Evolutionary conservation across 164 flowering plant species (phyloP), one percentile per base, ranked within the genome.

Genomic region (Litsea cubeba): DNA sequence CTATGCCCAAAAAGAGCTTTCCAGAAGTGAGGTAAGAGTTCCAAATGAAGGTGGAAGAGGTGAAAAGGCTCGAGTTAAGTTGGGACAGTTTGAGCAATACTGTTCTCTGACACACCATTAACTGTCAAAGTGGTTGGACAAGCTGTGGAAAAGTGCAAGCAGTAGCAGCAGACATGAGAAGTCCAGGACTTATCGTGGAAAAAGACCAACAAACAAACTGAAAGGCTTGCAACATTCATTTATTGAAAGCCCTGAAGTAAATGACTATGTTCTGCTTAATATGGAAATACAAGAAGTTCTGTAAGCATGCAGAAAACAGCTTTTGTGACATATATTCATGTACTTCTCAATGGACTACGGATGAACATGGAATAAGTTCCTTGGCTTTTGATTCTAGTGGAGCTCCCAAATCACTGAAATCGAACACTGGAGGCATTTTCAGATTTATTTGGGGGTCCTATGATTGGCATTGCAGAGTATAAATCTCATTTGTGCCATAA

Each of bases 121-220:
- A 98, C 82, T 95, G 99, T 80, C 87, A 84, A 83, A 89, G 91
- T 84, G 98, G 93, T 78, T 85, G 99, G 81, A 96, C 88, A 66
- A 92, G 88, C 78, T 93, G 99, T 84, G 98, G 98, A 35, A 89
- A 81, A 92, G 96, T 81, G 99, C 98, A 71, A 95, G 98, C 75
- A 88, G 98, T 79, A 91, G 98, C 74, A 79, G 75, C 68, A 81
- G 87, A 74, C 81, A 79, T 76, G 75, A 60, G 15, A 76, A 40
- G 8, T 46, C 84, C n/a, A 76, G 77, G 50, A 46, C 77, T 75
- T 76, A 84, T 79, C 81, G 88, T 60, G 90, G 90, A 77, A 90
- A 87, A 78, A 89, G 79, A 62, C 75, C 74, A 78, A 91, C 80
- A 78, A 90, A 80, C 78, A 62, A 80, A 20, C 66, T 70, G 28